Conservation (phyloP, 495 filamentous ascomycete genomes). For the Terfezia claveryi region DNA sequence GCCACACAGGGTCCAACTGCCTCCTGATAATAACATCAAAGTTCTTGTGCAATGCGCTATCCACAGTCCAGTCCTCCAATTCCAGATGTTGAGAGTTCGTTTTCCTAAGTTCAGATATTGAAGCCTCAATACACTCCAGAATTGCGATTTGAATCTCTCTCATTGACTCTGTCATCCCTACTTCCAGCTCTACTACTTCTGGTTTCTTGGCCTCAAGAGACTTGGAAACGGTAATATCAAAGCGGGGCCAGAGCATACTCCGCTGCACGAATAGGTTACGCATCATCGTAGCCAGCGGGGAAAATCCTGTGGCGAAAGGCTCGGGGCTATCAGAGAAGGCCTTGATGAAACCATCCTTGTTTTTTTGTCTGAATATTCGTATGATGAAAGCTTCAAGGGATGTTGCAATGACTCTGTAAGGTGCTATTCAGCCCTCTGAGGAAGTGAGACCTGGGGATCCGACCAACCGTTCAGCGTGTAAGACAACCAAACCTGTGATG, state of each 20-base stretch:
- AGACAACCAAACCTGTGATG: slow-evolving; percentile 66
- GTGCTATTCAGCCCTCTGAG: slow-evolving; percentile 4
- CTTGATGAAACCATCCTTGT: slow-evolving; percentile 82
- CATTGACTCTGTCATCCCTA: slow-evolving; percentile 94
- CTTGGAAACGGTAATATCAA: slow-evolving; percentile 71
- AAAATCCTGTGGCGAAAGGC: slow-evolving; percentile 73
- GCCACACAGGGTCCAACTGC: slow-evolving; percentile 92
- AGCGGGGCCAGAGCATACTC: slow-evolving; percentile 81
- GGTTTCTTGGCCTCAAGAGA: slow-evolving; percentile 83
- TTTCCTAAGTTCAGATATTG: slow-evolving; percentile 78
- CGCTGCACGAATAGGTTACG: slow-evolving; percentile 79
- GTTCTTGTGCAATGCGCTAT: slow-evolving; percentile 77
- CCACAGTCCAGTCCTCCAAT: slow-evolving; percentile 93
- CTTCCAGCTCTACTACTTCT: slow-evolving; percentile 88
- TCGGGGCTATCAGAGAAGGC: slow-evolving; percentile 91
- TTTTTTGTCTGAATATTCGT: slow-evolving; percentile 78
- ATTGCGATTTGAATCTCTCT: slow-evolving; percentile 79
- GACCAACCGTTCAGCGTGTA: slow-evolving; percentile 59
- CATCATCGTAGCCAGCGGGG: slow-evolving; percentile 77
- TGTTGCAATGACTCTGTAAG: slow-evolving; percentile 48
- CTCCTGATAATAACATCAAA: slow-evolving; percentile 77
- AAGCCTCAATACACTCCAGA: slow-evolving; percentile 88
- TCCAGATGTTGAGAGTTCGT: slow-evolving; percentile 59
- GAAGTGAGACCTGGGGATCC: neutral
- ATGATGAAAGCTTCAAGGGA: slow-evolving; percentile 88